These are phyloP conservation scores for Tranzscheliella williamsii DNA, from an alignment of 1,284 basidiomycete genomes.

Conservation along the genomic window DNA sequence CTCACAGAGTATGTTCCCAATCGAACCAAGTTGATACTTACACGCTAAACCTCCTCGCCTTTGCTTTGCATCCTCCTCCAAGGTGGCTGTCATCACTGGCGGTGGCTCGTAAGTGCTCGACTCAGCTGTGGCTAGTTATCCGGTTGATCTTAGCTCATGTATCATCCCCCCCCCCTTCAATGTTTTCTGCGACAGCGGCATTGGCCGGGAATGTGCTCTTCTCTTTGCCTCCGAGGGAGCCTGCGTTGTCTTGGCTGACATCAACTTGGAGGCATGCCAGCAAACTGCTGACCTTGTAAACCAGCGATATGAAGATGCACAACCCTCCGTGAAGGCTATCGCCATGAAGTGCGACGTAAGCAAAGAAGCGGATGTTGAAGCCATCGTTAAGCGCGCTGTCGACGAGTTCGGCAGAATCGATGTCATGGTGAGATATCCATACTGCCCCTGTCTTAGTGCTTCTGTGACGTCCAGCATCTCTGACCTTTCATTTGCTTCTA, in stretches of 20 bases:
- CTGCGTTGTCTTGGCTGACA: conserved; percentile 80
- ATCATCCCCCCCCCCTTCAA: background rate
- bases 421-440: conserved; percentile 71
- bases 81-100: conserved; percentile 78
- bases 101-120: conserved; percentile 68
- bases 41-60: background rate
- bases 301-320: conserved; percentile 71
- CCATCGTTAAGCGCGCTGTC: conserved; percentile 77
- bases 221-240: conserved; percentile 92
- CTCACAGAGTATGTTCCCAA: conserved; percentile 13
- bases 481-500: no score
- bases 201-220: conserved; percentile 87
- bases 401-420: conserved; percentile 85
- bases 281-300: conserved; percentile 71
- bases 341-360: conserved; percentile 82
- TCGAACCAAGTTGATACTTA: background rate
- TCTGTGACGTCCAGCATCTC: no score
- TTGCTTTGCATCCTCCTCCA: background rate
- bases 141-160: background rate
- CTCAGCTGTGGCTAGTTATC: no score
- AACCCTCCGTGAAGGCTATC: conserved; percentile 65
- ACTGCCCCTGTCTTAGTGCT: no score
- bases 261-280: conserved; percentile 76
- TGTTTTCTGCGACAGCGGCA: conserved; percentile 65
- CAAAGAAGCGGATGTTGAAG: conserved; percentile 82